Conservation (phyloP, 164 flowering plant genomes). For the Protea cynaroides region DNA sequence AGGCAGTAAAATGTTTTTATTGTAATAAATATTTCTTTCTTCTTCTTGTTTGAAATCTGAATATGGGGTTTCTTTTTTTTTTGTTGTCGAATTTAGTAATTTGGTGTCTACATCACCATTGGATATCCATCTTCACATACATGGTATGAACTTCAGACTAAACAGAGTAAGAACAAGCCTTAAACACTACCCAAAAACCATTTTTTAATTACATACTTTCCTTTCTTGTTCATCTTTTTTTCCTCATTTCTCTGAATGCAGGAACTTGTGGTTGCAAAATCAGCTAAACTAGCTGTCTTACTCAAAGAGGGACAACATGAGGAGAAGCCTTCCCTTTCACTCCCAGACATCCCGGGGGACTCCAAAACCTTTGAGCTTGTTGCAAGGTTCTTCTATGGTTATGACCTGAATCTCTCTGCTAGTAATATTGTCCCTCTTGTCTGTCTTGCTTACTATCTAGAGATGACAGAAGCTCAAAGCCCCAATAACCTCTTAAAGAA, state of each 20-base stretch:
- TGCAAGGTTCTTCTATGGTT: slow-evolving; percentile 62
- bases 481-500: slow-evolving; percentile 38
- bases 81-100: neutral
- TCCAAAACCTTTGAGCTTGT: slow-evolving; percentile 45
- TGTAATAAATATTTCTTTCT: too few relatives aligned
- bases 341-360: slow-evolving; percentile 41
- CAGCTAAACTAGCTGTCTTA: slow-evolving; percentile 37
- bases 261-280: slow-evolving; percentile 50
- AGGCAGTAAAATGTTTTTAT: too few relatives aligned
- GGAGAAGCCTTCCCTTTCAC: slow-evolving; percentile 18
- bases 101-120: neutral
- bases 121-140: slow-evolving; percentile 10
- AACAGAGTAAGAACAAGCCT: slow-evolving; percentile 5
- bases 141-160: slow-evolving; percentile 10
- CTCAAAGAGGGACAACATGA: slow-evolving; percentile 29
- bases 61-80: neutral
- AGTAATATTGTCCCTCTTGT: slow-evolving; percentile 47
- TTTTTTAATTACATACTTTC: neutral
- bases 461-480: slow-evolving; percentile 59
- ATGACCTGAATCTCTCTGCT: slow-evolving; percentile 33
- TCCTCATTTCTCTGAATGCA: slow-evolving; percentile 12
- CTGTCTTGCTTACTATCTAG: slow-evolving; percentile 51
- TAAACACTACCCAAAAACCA: neutral
- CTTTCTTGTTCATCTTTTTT: neutral
- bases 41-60: too few relatives aligned